Base-by-base conservation (phyloP, 208 protist species). In the Leishmania amazonensis region DNA sequence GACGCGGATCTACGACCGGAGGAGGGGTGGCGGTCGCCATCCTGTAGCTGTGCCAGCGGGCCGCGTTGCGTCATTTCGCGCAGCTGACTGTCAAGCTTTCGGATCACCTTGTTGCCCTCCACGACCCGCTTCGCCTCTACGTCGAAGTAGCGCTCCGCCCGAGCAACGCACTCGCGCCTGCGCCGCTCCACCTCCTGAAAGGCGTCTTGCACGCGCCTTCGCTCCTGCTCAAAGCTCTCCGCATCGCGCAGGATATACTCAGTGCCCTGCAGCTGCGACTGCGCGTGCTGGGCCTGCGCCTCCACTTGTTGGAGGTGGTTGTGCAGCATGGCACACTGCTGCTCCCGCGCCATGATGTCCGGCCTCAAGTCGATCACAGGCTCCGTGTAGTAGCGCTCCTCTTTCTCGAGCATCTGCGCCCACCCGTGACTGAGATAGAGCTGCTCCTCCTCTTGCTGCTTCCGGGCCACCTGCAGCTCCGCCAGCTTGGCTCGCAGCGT, bases 321-420 rank as follows among this genome's bases (percentile, higher is more conserved):
- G 45, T 80, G 85, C 65, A 94, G 81, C 60, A 83, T 78, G 24
- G 73, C 79, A 64, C 89, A 94, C 65, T 83, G 90, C 62, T 90
- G 85, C 84, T 93, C 89, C 8, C 84, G 82, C 53, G 83, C 88
- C 77, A 78, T 58, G 21, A 93, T 89, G 28, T 94, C 89, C 1
- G 62, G 65, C 40, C 79, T 74, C 45, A 87, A 81, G 83, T 95
- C 90, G 11, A 85, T 67, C 51, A 90, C 74, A 28, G 89, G 88
- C 85, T 94, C 90, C 54, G 87, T 90, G 83, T 94, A 88, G 86
- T 94, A 95, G 76, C 90, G 89, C 85, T 95, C 89, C 70, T 95
- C 90, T n/a, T 81, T 88, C 78, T 94, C 90, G 31, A 93, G 82
- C 85, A 95, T 85, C 80, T 83, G 65, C 21, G 90, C 81, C 90